Conservation (phyloP, 1,284 basidiomycete species). For the Coniferiporia sulphurascens region DNA sequence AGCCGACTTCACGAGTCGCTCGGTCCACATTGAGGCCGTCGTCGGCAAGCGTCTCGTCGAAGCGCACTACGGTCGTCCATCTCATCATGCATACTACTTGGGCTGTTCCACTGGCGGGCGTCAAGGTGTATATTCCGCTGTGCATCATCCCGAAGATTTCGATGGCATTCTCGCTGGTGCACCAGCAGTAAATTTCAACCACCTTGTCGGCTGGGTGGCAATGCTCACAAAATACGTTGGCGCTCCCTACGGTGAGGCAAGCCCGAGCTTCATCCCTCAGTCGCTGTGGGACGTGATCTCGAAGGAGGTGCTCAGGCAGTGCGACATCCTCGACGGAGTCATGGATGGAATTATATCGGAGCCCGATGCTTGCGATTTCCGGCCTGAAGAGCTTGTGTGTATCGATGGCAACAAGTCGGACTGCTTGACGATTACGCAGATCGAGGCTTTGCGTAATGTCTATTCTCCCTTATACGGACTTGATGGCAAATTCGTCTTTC, state of each 20-base stretch:
- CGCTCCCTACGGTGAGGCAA: slow-evolving; percentile 1
- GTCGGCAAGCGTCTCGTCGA: slow-evolving; percentile 26
- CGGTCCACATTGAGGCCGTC: slow-evolving; percentile 26
- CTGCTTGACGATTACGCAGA: slow-evolving; percentile 30
- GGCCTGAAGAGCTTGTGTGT: slow-evolving; percentile 24
- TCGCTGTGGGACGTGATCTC: slow-evolving; percentile 24
- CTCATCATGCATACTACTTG: slow-evolving; percentile 28
- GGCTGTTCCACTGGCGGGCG: slow-evolving; percentile 29
- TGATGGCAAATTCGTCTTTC: slow-evolving; percentile 29
- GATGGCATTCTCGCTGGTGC: slow-evolving; percentile 30
- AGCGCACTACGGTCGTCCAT: slow-evolving; percentile 24
- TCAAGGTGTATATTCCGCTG: slow-evolving; percentile 24
- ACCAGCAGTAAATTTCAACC: slow-evolving; percentile 25
- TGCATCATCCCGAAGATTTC: slow-evolving; percentile 26
- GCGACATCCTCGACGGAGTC: slow-evolving; percentile 31
- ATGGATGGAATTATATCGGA: slow-evolving; percentile 31
- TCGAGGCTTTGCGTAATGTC: slow-evolving; percentile 30
- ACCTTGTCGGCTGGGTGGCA: slow-evolving; percentile 5
- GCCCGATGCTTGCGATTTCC: slow-evolving; percentile 26
- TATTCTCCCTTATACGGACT: slow-evolving; percentile 28
- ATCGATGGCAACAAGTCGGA: slow-evolving; percentile 20
- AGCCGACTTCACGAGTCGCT: slow-evolving; percentile 28
- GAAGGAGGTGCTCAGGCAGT: slow-evolving; percentile 28
- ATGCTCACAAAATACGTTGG: slow-evolving; percentile 11
- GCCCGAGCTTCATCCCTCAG: slow-evolving; percentile 20